phyloP scores from a whole-genome alignment of 1,284 basidiomycete species.

The Sporisorium sorghi region DNA sequence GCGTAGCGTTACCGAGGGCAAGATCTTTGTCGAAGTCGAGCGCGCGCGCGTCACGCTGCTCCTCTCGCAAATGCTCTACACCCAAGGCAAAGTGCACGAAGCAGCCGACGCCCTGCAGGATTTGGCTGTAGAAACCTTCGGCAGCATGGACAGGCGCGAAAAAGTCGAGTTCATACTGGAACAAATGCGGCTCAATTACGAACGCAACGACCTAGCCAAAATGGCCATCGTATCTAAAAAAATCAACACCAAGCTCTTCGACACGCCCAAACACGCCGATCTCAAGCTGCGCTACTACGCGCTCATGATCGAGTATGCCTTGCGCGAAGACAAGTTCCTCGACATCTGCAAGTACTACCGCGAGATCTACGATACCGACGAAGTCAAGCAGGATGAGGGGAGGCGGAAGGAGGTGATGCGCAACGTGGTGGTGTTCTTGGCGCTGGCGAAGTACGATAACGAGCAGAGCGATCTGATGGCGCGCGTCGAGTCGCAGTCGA shows the following conservation, averaged over 20 bases:
- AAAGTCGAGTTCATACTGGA: slow-evolving; percentile 99
- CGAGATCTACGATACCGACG: slow-evolving; percentile 94
- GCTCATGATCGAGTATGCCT: slow-evolving; percentile 92
- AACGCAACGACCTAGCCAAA: slow-evolving; percentile 83
- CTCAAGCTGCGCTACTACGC: slow-evolving; percentile 96
- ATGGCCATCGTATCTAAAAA: slow-evolving; percentile 91
- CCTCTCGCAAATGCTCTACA: slow-evolving; percentile 60
- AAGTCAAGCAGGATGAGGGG: slow-evolving; percentile 78
- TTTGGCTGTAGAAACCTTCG: slow-evolving; percentile 98
- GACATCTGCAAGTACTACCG: slow-evolving; percentile 95
- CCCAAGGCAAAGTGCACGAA: slow-evolving; percentile 57
- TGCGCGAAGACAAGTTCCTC: slow-evolving; percentile 85
- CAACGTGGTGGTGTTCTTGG: slow-evolving; percentile 92
- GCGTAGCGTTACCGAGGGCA: slow-evolving; percentile 92
- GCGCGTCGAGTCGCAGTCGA: slow-evolving; percentile 79
- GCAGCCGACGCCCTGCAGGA: slow-evolving; percentile 77
- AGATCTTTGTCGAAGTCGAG: slow-evolving; percentile 98
- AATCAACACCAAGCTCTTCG: slow-evolving; percentile 86
- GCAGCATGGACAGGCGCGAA: slow-evolving; percentile 95
- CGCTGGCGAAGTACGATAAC: slow-evolving; percentile 92
- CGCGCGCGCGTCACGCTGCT: slow-evolving; percentile 80
- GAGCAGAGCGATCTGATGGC: slow-evolving; percentile 98
- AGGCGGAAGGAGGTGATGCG: slow-evolving; percentile 63
- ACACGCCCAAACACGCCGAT: slow-evolving; percentile 87
- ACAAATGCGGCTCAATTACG: slow-evolving; percentile 93